phyloP scores from a whole-genome alignment of 768 basidiomycete genomes.

The Pisolithus tinctorius region DNA sequence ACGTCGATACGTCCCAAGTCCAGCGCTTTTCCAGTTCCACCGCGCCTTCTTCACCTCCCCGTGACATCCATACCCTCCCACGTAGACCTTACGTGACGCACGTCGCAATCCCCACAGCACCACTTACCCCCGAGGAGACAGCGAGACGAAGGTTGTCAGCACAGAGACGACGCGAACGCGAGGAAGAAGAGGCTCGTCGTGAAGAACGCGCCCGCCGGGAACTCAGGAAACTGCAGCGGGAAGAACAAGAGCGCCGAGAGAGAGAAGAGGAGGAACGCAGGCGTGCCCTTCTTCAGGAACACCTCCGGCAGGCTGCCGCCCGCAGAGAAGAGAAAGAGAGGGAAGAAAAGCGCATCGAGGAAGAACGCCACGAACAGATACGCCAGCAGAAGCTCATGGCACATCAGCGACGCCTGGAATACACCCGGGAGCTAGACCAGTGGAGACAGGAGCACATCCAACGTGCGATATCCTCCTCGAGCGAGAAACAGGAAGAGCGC shows the following conservation, averaged over 20 bases:
- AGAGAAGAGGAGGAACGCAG: conserved; percentile 38
- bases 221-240: conserved; percentile 22
- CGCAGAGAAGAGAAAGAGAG: conserved; percentile 31
- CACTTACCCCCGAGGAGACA: conserved; percentile 21
- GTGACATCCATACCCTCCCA: background rate
- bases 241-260: conserved; percentile 10
- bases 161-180: conserved; percentile 22
- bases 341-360: conserved; percentile 41
- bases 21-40: background rate
- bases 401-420: conserved; percentile 42
- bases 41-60: conserved; percentile 5
- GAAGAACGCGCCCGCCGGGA: conserved; percentile 42
- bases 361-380: conserved; percentile 36
- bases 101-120: conserved; percentile 3
- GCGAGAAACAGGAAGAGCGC: conserved; percentile 37
- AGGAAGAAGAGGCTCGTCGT: conserved; percentile 36
- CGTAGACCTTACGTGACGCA: conserved; percentile 2
- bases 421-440: conserved; percentile 43
- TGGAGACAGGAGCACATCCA: conserved; percentile 47
- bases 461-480: conserved; percentile 38
- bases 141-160: conserved; percentile 15
- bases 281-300: conserved; percentile 40
- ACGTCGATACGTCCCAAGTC: background rate
- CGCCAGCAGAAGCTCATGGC: conserved; percentile 41
- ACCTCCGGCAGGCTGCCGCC: conserved; percentile 28